Percentiles rank a stretch among this genome's conserved stretches.
Conservation (phyloP, 495 filamentous ascomycete genomes). For the Tricharina praecox region DNA sequence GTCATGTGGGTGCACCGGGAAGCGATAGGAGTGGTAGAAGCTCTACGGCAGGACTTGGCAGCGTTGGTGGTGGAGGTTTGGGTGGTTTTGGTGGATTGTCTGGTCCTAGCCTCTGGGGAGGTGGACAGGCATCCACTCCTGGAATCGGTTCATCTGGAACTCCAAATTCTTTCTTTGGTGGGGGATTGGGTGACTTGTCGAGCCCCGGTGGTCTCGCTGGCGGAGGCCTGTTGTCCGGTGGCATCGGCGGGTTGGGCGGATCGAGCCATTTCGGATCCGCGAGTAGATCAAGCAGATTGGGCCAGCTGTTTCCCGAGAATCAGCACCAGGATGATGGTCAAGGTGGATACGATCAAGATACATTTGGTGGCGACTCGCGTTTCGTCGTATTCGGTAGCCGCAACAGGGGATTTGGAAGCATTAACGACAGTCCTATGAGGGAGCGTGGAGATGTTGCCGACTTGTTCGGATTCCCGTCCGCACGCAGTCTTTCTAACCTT, state of each 20-base stretch:
- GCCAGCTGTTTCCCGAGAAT: constrained; percentile 83
- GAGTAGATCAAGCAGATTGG: constrained; percentile 59
- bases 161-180: constrained; percentile 45
- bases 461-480: constrained; percentile 31
- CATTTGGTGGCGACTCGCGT: constrained; percentile 34
- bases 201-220: constrained; percentile 42
- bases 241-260: constrained; percentile 35
- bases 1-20: constrained; percentile 27
- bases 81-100: constrained; percentile 37
- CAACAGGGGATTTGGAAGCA: constrained; percentile 40
- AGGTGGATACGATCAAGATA: constrained; percentile 19
- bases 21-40: constrained; percentile 30
- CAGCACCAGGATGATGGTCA: constrained; percentile 42
- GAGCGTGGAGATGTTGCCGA: constrained; percentile 41
- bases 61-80: constrained; percentile 34
- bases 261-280: constrained; percentile 39
- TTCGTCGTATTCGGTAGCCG: constrained; percentile 26
- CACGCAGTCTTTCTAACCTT: constrained; percentile 28
- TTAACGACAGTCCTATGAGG: constrained; percentile 46
- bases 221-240: constrained; percentile 31
- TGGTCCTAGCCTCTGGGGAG: constrained; percentile 44
- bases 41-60: constrained; percentile 32
- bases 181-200: constrained; percentile 47
- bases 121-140: constrained; percentile 50
- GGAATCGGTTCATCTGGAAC: constrained; percentile 50